These are phyloP conservation scores for Pulicaria dysenterica DNA, from an alignment of 129 eudicot species.

Conservation along the genomic window DNA sequence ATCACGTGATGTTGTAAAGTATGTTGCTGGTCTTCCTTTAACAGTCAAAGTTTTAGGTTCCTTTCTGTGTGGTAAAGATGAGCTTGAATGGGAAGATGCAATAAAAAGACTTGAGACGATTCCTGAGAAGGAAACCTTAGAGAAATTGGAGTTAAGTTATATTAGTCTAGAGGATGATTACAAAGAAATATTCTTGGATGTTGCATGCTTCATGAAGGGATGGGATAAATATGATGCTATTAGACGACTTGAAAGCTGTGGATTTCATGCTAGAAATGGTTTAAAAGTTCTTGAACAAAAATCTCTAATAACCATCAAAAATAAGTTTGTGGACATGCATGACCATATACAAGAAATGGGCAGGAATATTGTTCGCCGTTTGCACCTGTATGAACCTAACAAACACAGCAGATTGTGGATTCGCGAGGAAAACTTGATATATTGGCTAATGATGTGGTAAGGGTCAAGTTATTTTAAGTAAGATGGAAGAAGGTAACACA, in stretches of 20 bases:
- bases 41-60: slow-evolving; percentile 51
- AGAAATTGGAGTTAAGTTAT: slow-evolving; percentile 16
- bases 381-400: not conserved
- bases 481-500: too few relatives aligned
- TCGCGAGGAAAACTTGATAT: slow-evolving; percentile 18
- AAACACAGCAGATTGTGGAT: slow-evolving; percentile 26
- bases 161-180: slow-evolving; percentile 15
- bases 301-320: slow-evolving; percentile 20
- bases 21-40: slow-evolving; percentile 48
- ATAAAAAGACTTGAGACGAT: slow-evolving; percentile 23
- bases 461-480: not conserved
- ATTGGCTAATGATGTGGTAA: slow-evolving; percentile 8
- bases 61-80: slow-evolving; percentile 30
- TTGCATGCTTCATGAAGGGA: slow-evolving; percentile 28
- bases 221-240: not conserved
- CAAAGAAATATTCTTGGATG: slow-evolving; percentile 35
- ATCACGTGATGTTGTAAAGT: slow-evolving; percentile 29
- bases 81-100: slow-evolving; percentile 36
- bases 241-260: slow-evolving; percentile 19
- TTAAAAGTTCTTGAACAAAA: slow-evolving; percentile 28
- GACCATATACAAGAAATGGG: slow-evolving; percentile 40
- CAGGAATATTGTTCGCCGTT: slow-evolving; percentile 25
- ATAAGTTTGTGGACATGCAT: slow-evolving; percentile 13
- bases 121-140: slow-evolving; percentile 10
- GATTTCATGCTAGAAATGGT: slow-evolving; percentile 26